Conservation (phyloP, 306 rosid species). For the Ziziphus jujuba region DNA sequence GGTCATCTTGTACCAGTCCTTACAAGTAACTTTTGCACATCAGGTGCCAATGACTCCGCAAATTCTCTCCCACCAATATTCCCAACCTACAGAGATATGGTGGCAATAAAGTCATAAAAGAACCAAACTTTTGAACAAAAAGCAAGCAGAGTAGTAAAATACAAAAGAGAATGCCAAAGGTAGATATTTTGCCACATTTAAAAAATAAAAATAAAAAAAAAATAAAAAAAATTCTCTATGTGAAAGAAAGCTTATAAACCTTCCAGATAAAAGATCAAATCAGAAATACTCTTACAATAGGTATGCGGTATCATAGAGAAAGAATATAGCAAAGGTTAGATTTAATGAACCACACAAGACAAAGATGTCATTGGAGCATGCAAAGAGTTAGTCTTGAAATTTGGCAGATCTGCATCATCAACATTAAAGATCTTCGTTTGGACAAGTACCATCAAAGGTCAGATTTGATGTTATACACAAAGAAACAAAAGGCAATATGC, state of each 20-base stretch:
- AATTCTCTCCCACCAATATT: constrained; percentile 99
- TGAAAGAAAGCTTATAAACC: neutral
- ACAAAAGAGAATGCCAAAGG: constrained; percentile 11
- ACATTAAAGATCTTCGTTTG: no score
- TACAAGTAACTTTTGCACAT: constrained; percentile 95
- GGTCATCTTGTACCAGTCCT: constrained; percentile 37
- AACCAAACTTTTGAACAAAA: constrained; percentile 7
- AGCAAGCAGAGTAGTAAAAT: constrained; percentile 15
- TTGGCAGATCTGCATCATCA: no score
- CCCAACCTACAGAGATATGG: constrained; percentile 71
- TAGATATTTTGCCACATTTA: neutral
- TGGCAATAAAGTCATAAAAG: constrained; percentile 19
- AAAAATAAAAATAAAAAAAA: no score
- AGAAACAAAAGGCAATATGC: neutral
- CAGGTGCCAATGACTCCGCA: constrained; percentile 98
- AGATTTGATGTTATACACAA: neutral
- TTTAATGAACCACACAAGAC: no score
- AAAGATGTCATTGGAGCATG: no score
- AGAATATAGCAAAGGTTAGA: no score
- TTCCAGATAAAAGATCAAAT: constrained; percentile 1
- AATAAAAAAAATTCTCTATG: constrained; percentile 12
- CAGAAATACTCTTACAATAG: neutral
- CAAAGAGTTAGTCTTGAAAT: no score
- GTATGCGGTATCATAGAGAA: no score
- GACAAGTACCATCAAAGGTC: neutral